Evolutionary conservation across 805 yeast species (phyloP).

Genomic region (Candida montana): DNA sequence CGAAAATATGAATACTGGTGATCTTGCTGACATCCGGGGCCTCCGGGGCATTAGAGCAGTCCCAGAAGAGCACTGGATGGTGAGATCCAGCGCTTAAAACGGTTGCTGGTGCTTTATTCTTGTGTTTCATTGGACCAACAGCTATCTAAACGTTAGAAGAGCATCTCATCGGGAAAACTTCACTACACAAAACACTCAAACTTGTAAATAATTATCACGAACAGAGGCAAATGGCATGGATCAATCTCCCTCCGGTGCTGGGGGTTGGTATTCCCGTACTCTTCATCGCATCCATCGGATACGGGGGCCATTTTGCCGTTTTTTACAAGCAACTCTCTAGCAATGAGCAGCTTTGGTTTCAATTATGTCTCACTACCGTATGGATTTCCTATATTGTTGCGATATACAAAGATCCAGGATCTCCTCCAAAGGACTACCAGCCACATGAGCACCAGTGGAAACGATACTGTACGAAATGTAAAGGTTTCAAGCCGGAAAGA

Average conservation of each 20-base stretch:
- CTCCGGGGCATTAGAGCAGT: conserved; percentile 7
- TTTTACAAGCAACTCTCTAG: conserved; percentile 38
- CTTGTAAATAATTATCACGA: no score
- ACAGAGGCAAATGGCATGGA: conserved; percentile 15
- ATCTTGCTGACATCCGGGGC: conserved; percentile 15
- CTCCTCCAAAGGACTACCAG: conserved; percentile 47
- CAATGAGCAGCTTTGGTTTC: conserved; percentile 40
- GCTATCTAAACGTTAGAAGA: no score
- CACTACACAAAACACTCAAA: no score
- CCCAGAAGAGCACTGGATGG: conserved; percentile 16
- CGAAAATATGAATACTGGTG: conserved; percentile 38
- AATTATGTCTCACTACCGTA: conserved; percentile 44
- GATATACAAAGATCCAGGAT: conserved; percentile 60
- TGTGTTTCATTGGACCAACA: neutral
- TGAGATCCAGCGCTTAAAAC: conserved; percentile 1
- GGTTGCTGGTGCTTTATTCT: neutral
- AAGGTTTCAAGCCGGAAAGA: conserved; percentile 71
- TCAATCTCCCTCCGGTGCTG: conserved; percentile 24
- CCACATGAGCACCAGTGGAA: conserved; percentile 48
- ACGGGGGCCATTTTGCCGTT: conserved; percentile 55
- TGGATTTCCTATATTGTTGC: conserved; percentile 79
- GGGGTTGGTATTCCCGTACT: conserved; percentile 45
- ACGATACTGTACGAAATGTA: conserved; percentile 70
- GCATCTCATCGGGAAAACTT: no score
- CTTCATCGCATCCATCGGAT: conserved; percentile 55